Conservation (phyloP, 78 protist species). For the Anaeramoeba flamelloides region DNA sequence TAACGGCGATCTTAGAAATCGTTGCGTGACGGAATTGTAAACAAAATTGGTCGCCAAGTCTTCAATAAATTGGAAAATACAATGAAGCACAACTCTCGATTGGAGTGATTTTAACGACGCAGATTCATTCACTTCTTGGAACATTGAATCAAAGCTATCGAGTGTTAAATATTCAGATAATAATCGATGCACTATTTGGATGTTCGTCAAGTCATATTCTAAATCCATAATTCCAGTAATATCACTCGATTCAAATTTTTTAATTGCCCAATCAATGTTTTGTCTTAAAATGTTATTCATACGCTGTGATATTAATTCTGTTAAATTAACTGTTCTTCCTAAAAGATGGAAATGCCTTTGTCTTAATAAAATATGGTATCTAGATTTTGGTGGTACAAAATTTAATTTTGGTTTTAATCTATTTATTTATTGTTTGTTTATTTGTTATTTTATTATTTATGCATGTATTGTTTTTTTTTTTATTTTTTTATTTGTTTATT, state of each 20-base stretch:
- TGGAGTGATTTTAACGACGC: conserved; percentile 39
- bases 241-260: conserved; percentile 37
- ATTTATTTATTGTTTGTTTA: no score
- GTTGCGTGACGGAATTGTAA: conserved; percentile 32
- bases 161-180: conserved; percentile 27
- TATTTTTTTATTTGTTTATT: no score
- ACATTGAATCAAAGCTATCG: conserved; percentile 42
- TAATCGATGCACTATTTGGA: conserved; percentile 36
- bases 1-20: conserved; percentile 43
- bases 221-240: conserved; percentile 44
- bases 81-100: conserved; percentile 45
- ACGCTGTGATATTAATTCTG: conserved; percentile 50
- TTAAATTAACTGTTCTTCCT: conserved; percentile 51
- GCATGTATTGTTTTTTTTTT: no score
- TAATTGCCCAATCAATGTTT: conserved; percentile 45
- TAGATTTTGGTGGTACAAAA: conserved; percentile 29
- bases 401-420: no score
- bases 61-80: conserved; percentile 26
- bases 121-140: conserved; percentile 46
- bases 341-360: conserved; percentile 52
- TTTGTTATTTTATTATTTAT: no score
- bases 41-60: conserved; percentile 48
- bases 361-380: conserved; percentile 41
- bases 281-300: conserved; percentile 26
- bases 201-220: conserved; percentile 21